Percentiles rank a stretch among this genome's conserved stretches.
Conservation (phyloP, 805 yeast genomes). For the Osmozyma mogii region DNA sequence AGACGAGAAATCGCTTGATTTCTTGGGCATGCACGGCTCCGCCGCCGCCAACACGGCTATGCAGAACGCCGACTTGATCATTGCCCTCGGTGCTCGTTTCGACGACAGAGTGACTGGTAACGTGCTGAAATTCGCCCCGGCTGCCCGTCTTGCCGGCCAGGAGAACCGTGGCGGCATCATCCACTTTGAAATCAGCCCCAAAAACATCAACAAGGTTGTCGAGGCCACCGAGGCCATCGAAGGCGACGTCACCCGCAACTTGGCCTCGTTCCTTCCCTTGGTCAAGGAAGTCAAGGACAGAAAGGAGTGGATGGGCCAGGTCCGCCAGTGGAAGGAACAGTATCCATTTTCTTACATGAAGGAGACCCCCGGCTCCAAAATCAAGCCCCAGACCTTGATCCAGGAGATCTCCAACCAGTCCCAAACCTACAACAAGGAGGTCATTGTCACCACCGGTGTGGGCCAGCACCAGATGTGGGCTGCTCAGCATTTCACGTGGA, state of each 20-base stretch:
- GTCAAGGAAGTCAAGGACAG: constrained; percentile 59
- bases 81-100: constrained; percentile 95
- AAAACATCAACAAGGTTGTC: constrained; percentile 95
- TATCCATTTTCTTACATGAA: constrained; percentile 78
- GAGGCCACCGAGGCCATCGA: constrained; percentile 94
- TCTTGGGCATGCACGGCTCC: constrained; percentile 98
- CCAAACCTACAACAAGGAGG: constrained; percentile 55
- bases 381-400: constrained; percentile 91
- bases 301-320: constrained; percentile 69
- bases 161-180: constrained; percentile 92
- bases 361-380: constrained; percentile 72
- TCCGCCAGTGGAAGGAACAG: constrained; percentile 75
- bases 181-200: constrained; percentile 93
- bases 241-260: constrained; percentile 85
- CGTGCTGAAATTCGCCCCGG: constrained; percentile 86
- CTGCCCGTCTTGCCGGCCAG: constrained; percentile 79
- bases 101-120: constrained; percentile 97
- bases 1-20: constrained; percentile 84
- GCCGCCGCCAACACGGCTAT: constrained; percentile 93
- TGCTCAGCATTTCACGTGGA: constrained; percentile 96
- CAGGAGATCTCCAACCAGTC: constrained; percentile 70
- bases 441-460: constrained; percentile 93
- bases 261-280: constrained; percentile 65
- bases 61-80: constrained; percentile 85
- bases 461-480: constrained; percentile 99